Conservation (phyloP, 768 basidiomycete species). For the Tylopilus sp. region DNA sequence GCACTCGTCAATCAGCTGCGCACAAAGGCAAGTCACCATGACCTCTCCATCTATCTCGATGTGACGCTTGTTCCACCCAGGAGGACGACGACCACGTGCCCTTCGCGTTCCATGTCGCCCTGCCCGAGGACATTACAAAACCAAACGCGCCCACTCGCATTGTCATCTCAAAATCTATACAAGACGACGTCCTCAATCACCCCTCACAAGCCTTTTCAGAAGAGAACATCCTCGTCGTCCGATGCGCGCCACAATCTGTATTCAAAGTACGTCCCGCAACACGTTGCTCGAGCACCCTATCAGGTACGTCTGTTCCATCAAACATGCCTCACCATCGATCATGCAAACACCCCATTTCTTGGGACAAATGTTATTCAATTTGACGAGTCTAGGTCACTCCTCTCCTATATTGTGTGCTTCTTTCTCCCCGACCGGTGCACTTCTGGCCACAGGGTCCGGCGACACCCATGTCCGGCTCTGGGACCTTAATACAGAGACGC, state of each 20-base stretch:
- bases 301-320: constrained; percentile 46
- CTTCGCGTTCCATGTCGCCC: constrained; percentile 82
- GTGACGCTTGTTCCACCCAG: constrained; percentile 7
- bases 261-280: constrained; percentile 93
- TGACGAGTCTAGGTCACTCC: constrained; percentile 61
- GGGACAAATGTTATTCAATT: constrained; percentile 4
- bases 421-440: constrained; percentile 89
- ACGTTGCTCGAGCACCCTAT: constrained; percentile 88
- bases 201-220: constrained; percentile 68
- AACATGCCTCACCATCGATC: constrained; percentile 3
- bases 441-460: constrained; percentile 93
- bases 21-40: constrained; percentile 51
- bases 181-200: constrained; percentile 74
- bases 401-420: constrained; percentile 93
- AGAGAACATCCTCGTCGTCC: constrained; percentile 85
- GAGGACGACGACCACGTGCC: constrained; percentile 85
- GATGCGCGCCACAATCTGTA: constrained; percentile 93
- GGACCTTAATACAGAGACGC: constrained; percentile 92
- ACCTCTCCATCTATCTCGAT: constrained; percentile 13
- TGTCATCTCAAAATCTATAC: constrained; percentile 80
- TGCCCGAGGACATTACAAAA: constrained; percentile 55
- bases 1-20: constrained; percentile 85
- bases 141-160: constrained; percentile 65
- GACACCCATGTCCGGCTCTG: constrained; percentile 91
- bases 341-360: background rate